Percentiles rank a stretch among this genome's conserved stretches.
These are phyloP conservation scores for Phytophthora pistaciae DNA, from an alignment of 352 stramenopile genomes.

Conservation along the genomic window DNA sequence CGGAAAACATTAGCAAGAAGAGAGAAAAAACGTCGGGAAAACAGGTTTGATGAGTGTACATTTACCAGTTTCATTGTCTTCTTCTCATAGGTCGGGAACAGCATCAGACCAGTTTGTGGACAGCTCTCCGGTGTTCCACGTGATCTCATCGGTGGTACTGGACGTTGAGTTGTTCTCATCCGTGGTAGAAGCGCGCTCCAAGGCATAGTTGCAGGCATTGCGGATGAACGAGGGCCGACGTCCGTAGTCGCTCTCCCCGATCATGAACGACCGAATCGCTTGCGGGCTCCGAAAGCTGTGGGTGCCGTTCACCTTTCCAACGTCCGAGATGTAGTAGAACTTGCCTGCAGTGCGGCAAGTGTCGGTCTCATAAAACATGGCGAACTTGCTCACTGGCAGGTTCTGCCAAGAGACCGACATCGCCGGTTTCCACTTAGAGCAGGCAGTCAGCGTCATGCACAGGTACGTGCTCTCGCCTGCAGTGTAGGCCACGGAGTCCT, in stretches of 20 bases:
- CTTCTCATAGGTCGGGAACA: slow-evolving; percentile 1
- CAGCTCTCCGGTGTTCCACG: background rate
- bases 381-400: slow-evolving; percentile 1
- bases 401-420: slow-evolving; percentile 5
- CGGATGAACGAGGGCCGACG: slow-evolving; percentile 4
- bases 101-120: slow-evolving; percentile 12
- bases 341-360: slow-evolving; percentile 7
- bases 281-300: slow-evolving; percentile 8
- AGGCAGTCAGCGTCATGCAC: slow-evolving; percentile 2
- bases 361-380: slow-evolving; percentile 16
- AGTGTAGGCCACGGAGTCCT: background rate
- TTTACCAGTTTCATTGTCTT: no score
- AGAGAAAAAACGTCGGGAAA: no score
- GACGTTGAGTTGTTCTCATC: background rate
- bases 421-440: slow-evolving; percentile 1
- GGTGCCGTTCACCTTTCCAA: background rate
- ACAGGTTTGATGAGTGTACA: no score
- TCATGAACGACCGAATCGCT: slow-evolving; percentile 18
- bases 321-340: slow-evolving; percentile 11
- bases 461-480: background rate
- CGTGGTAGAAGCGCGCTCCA: background rate
- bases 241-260: slow-evolving; percentile 8
- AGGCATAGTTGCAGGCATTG: background rate
- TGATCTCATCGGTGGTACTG: background rate
- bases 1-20: no score